phyloP scores from a whole-genome alignment of 257 asterid species.

The Solanum commersonii region DNA sequence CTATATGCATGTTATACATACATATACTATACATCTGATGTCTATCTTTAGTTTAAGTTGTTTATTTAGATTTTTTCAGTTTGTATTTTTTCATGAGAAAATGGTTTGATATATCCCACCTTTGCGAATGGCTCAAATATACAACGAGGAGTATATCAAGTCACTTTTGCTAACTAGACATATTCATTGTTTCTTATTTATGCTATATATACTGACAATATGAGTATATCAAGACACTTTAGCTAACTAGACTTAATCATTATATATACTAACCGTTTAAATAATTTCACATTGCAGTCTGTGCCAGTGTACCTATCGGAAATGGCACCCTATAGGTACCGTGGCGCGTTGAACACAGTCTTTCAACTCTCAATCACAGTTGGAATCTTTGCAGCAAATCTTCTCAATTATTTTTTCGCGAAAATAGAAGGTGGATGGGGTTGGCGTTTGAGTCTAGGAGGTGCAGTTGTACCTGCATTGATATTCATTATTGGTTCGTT shows the following conservation, averaged over 20 bases:
- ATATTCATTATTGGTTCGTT: slow-evolving; percentile 56
- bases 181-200: too few relatives aligned
- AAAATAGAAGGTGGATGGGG: slow-evolving; percentile 44
- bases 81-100: too few relatives aligned
- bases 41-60: neutral
- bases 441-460: slow-evolving; percentile 76
- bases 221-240: too few relatives aligned
- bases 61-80: too few relatives aligned
- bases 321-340: slow-evolving; percentile 51
- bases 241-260: too few relatives aligned
- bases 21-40: neutral
- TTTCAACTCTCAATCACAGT: slow-evolving; percentile 51
- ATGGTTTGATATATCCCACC: too few relatives aligned
- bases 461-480: slow-evolving; percentile 72
- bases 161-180: too few relatives aligned
- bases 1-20: too few relatives aligned
- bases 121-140: too few relatives aligned
- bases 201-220: too few relatives aligned
- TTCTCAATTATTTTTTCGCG: slow-evolving; percentile 33
- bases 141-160: too few relatives aligned
- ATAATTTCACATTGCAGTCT: neutral
- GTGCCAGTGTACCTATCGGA: slow-evolving; percentile 55
- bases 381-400: slow-evolving; percentile 48
- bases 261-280: neutral
- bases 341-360: slow-evolving; percentile 54